phyloP scores from a whole-genome alignment of 805 yeast genomes.

The Saccharomycopsis olivae region DNA sequence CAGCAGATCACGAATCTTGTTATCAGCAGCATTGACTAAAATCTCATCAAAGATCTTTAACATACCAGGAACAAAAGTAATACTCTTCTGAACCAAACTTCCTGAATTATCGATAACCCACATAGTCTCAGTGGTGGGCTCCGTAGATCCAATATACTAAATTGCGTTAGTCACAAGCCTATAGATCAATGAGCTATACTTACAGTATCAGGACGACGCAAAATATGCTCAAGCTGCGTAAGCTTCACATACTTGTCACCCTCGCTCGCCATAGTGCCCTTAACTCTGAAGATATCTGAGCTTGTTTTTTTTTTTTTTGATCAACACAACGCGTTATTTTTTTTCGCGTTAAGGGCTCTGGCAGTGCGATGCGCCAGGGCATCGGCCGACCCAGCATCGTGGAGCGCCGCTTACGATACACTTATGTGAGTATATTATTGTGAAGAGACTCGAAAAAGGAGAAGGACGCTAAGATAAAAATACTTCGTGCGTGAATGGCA shows the following conservation, averaged over 20 bases:
- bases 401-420: no score
- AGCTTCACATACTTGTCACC: slow-evolving; percentile 79
- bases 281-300: no score
- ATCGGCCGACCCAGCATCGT: no score
- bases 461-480: no score
- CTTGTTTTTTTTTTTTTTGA: no score
- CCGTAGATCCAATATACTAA: slow-evolving; percentile 83
- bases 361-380: no score
- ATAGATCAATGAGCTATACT: neutral
- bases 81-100: slow-evolving; percentile 40
- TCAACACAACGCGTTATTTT: no score
- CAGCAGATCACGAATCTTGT: slow-evolving; percentile 85
- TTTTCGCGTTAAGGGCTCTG: no score
- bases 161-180: neutral
- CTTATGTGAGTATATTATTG: no score
- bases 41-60: slow-evolving; percentile 96
- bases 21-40: slow-evolving; percentile 96
- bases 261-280: slow-evolving; percentile 53
- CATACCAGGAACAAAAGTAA: slow-evolving; percentile 86
- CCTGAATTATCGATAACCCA: slow-evolving; percentile 75
- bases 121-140: slow-evolving; percentile 63
- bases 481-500: no score
- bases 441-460: no score
- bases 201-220: slow-evolving; percentile 89
- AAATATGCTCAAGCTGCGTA: slow-evolving; percentile 89